Evolutionary conservation across 1,284 basidiomycete species (phyloP).

Genomic region (Malassezia japonica): DNA sequence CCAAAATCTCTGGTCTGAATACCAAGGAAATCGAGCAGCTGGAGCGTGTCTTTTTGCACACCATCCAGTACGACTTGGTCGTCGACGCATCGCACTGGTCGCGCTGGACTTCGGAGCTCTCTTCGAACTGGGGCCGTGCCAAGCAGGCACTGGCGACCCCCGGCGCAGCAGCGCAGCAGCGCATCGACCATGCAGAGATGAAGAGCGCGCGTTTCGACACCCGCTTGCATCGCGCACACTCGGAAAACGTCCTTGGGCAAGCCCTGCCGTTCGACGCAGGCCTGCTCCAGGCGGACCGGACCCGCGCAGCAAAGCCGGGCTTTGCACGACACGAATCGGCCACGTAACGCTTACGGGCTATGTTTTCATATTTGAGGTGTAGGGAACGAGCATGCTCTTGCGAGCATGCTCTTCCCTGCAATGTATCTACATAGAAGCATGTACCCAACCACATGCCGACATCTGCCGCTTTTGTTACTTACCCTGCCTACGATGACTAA

Average conservation of each 20-base stretch:
- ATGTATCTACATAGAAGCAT: too few relatives aligned
- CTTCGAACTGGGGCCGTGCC: neutral
- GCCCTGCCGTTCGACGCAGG: constrained; percentile 10
- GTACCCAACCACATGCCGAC: too few relatives aligned
- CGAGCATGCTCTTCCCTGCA: too few relatives aligned
- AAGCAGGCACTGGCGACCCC: neutral
- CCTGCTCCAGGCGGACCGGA: neutral
- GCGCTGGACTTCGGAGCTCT: constrained; percentile 33
- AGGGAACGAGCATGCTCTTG: too few relatives aligned
- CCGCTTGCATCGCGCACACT: constrained; percentile 8
- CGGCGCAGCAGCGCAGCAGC: neutral
- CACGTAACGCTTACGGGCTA: neutral
- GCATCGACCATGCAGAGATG: neutral
- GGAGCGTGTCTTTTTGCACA: constrained; percentile 50
- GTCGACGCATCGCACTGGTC: constrained; percentile 39
- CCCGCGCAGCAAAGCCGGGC: neutral
- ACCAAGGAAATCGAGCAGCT: constrained; percentile 50
- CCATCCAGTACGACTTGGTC: constrained; percentile 50
- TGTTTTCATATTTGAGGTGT: too few relatives aligned
- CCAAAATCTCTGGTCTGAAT: constrained; percentile 55
- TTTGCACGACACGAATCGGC: neutral
- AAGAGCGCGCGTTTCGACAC: neutral
- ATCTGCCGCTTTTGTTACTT: too few relatives aligned
- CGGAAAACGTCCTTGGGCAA: constrained; percentile 17
- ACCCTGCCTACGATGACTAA: too few relatives aligned